These are phyloP conservation scores for Candida nonsorbophila DNA, from an alignment of 805 yeast species.

Conservation along the genomic window DNA sequence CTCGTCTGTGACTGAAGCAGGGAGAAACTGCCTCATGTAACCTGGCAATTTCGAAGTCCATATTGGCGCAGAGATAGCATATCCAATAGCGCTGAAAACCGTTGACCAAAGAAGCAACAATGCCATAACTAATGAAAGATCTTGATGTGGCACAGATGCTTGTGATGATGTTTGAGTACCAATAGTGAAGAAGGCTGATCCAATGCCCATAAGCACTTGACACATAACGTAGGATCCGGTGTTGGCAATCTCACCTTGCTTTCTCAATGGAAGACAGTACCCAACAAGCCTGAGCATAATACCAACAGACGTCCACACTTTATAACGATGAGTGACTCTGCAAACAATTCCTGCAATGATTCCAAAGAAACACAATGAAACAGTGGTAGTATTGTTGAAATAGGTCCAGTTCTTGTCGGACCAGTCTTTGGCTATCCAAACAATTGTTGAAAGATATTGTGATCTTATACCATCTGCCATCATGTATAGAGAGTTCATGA, in stretches of 20 bases:
- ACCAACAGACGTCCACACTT: constrained; percentile 28
- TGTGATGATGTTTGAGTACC: constrained; percentile 33
- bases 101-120: constrained; percentile 25
- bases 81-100: constrained; percentile 37
- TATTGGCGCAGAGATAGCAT: constrained; percentile 34
- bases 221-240: constrained; percentile 26
- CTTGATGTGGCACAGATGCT: constrained; percentile 40
- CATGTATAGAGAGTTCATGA: constrained; percentile 27
- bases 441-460: constrained; percentile 29
- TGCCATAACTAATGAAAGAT: constrained; percentile 34
- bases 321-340: constrained; percentile 32
- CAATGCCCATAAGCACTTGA: constrained; percentile 32
- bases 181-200: constrained; percentile 34
- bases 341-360: constrained; percentile 28
- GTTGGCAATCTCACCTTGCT: constrained; percentile 14
- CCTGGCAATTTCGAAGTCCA: constrained; percentile 19
- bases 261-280: constrained; percentile 16
- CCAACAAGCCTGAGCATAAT: constrained; percentile 24
- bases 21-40: constrained; percentile 22
- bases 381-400: constrained; percentile 29
- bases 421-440: constrained; percentile 23
- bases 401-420: constrained; percentile 29
- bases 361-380: constrained; percentile 34
- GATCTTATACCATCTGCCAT: constrained; percentile 21
- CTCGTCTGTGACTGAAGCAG: constrained; percentile 12